phyloP scores from a whole-genome alignment of 176 grass and related monocot species.

The Urochloa ruziziensis region DNA sequence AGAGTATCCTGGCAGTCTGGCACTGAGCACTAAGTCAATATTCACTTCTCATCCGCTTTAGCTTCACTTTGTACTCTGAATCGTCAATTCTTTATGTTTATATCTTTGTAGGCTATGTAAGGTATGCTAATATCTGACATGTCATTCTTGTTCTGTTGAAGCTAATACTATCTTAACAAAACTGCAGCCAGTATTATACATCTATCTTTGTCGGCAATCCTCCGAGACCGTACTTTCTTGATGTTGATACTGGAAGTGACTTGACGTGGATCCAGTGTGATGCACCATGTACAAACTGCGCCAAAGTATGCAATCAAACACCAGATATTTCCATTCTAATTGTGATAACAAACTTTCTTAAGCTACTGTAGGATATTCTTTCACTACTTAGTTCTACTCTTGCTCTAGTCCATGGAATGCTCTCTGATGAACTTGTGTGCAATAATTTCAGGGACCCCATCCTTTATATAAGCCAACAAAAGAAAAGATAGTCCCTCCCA shows the following conservation, averaged over 20 bases:
- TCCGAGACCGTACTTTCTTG: constrained; percentile 84
- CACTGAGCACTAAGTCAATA: not conserved
- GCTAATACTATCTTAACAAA: constrained; percentile 28
- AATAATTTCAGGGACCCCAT: constrained; percentile 69
- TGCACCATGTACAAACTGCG: constrained; percentile 90
- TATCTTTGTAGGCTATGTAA: not conserved
- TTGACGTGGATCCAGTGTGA: constrained; percentile 99
- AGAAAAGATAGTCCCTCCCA: constrained; percentile 81
- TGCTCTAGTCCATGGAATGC: not conserved
- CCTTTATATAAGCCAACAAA: constrained; percentile 84
- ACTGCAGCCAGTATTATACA: constrained; percentile 95
- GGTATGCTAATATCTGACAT: not conserved
- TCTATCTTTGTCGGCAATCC: constrained; percentile 93
- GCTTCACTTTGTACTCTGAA: not conserved
- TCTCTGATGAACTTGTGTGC: not conserved
- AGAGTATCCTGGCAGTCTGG: not conserved
- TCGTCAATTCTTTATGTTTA: not conserved
- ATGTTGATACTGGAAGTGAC: constrained; percentile 97
- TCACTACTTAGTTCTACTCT: not conserved
- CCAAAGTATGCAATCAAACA: constrained; percentile 65
- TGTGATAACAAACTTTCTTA: not conserved
- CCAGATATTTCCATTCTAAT: constrained; percentile 15
- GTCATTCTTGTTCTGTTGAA: constrained; percentile 4
- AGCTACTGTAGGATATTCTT: constrained; percentile 12
- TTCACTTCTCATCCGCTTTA: not conserved